Evolutionary conservation across 2,329 filamentous ascomycete species (phyloP), one percentile per base, ranked within the genome.

Genomic region (Penicillium sp.): DNA sequence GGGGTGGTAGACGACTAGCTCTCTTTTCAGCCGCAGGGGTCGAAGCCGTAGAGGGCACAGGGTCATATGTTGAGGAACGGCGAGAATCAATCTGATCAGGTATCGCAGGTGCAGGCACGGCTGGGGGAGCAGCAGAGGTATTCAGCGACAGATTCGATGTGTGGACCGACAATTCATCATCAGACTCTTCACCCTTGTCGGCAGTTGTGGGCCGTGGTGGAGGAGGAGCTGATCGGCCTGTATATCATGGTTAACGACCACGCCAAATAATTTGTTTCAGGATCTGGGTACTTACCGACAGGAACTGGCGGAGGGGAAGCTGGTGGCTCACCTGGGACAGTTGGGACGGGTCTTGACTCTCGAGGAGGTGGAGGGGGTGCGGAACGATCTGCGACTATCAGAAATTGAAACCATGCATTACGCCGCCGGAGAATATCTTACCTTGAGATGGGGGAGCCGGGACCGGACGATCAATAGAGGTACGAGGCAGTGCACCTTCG

Each of bases 121-220:
- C 79, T 16, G 81, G 79, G 29, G 80, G 79, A 23, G 76, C 73
- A 31, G 75, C 74, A 16, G 50, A 16, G 51, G 79, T 75, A 21
- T 74, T 74, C 44, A 76, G 63, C 19, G 78, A 81, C 52, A 68
- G 75, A 65, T 62, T 81, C 73, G 50, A 79, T 75, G 63, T 75
- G 72, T 66, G 81, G 69, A 68, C 75, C 10, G 89, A 91, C 66
- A 92, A 78, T 72, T 97, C 93, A 71, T 97, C 92, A 66, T 95
- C 92, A 43, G 92, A 94, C 71, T 89, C 90, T 1, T 91, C 95
- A 31, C 91, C 92, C 59, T 88, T 83, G 57, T 87, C 91, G 45
- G 86, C 87, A 40, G 90, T 90, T 47, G 82, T 79, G 16, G 84
- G 70, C 36, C 81, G 76, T 39, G 83, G 79, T 40, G 79, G 79